These are phyloP conservation scores for Stipa capillata DNA, from an alignment of 176 grass and related monocot genomes.

Conservation along the genomic window DNA sequence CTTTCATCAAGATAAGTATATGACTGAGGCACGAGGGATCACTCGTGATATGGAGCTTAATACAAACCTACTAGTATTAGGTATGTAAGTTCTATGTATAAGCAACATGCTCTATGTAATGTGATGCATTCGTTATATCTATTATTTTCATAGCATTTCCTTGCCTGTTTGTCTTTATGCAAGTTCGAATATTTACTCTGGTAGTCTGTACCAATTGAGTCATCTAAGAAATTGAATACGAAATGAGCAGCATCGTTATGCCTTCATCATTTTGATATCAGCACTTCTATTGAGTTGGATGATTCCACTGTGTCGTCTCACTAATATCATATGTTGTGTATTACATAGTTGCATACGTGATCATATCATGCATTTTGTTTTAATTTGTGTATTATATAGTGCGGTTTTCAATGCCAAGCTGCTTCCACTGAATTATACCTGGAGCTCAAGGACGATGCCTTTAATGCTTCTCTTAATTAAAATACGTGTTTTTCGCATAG, in stretches of 20 bases:
- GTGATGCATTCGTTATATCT: background rate
- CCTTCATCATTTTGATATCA: background rate
- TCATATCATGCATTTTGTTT: background rate
- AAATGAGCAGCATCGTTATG: background rate
- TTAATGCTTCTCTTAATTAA: background rate
- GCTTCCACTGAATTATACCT: background rate
- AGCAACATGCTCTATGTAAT: background rate
- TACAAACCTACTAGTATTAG: too few species aligned
- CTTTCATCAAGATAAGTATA: too few species aligned
- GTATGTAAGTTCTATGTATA: too few species aligned
- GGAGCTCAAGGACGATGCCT: background rate
- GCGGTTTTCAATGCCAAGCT: background rate
- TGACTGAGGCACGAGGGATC: too few species aligned
- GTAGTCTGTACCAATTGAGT: background rate
- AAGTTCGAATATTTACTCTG: background rate
- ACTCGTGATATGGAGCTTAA: too few species aligned
- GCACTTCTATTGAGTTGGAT: background rate
- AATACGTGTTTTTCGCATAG: background rate
- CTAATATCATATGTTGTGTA: background rate
- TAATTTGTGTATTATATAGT: background rate
- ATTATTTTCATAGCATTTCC: background rate
- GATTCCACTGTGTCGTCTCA: background rate
- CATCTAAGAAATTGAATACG: background rate
- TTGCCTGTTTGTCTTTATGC: background rate
- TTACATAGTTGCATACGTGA: background rate